phyloP scores from a whole-genome alignment of 169 alveolate genomes.

The Pseudocohnilembus persalinus region DNA sequence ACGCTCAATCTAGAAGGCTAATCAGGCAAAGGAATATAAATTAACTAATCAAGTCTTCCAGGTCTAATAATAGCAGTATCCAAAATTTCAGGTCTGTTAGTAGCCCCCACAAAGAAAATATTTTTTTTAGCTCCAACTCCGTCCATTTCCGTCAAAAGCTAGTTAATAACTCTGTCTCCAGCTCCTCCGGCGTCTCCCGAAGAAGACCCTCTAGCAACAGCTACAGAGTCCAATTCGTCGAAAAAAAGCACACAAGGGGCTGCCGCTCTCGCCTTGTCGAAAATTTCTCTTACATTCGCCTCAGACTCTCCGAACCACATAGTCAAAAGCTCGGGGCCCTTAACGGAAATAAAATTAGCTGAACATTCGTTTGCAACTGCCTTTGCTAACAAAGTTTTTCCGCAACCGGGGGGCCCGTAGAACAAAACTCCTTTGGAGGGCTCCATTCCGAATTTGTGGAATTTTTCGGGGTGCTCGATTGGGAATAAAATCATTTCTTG shows the following conservation, averaged over 20 bases:
- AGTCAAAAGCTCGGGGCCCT: slow-evolving; percentile 97
- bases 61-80: slow-evolving; percentile 99
- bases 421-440: slow-evolving; percentile 99
- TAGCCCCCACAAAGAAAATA: slow-evolving; percentile 99
- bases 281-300: slow-evolving; percentile 99
- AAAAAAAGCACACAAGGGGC: slow-evolving; percentile 99
- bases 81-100: slow-evolving; percentile 99
- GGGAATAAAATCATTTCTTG: slow-evolving; percentile 98
- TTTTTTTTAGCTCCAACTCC: slow-evolving; percentile 99
- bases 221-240: slow-evolving; percentile 99
- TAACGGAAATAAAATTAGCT: slow-evolving; percentile 98
- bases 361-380: slow-evolving; percentile 99
- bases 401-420: slow-evolving; percentile 99
- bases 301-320: slow-evolving; percentile 99
- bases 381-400: slow-evolving; percentile 98
- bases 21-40: slow-evolving; percentile 99
- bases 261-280: slow-evolving; percentile 99
- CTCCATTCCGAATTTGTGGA: slow-evolving; percentile 97
- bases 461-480: slow-evolving; percentile 98
- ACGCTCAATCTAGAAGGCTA: slow-evolving; percentile 95
- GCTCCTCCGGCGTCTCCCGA: slow-evolving; percentile 93
- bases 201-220: slow-evolving; percentile 93
- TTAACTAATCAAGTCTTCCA: slow-evolving; percentile 99
- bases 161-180: slow-evolving; percentile 99
- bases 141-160: slow-evolving; percentile 99